Base-by-base conservation (phyloP, 495 filamentous ascomycete genomes). In the Penicillium riverlandense region DNA sequence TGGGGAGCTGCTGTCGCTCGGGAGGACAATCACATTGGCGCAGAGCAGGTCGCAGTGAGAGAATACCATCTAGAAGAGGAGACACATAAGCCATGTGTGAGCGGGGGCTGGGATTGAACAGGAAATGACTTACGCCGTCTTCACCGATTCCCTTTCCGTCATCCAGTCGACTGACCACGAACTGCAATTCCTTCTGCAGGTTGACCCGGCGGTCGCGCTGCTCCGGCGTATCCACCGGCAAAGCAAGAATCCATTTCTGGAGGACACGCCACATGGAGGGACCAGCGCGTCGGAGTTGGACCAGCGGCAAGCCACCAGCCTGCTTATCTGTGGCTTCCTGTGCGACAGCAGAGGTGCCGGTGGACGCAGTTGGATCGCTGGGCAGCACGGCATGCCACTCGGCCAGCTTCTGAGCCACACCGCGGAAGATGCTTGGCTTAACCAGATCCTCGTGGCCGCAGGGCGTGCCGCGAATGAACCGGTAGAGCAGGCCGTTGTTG, bases 401-500 rank as follows among this genome's bases (percentile, higher is more conserved):
- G 31, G 82, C 92, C 14, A 99, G 72, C 38, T 86, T 69, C 33
- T 75, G 78, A 4, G 92, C 92, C 40, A 96, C 85, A 36, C 85
- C 90, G 28, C 78, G 82, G 79, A 84, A 96, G 53, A 96, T 77
- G 6, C 64, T 55, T 15, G 83, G 70, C 43, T 74, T 72, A 40
- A 83, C 75, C 54, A 99, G 65, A 61, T 97, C 90, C 48, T 79
- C 74, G 32, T 92, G 85, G 28, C 81, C 77, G 50, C 88, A 89
- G 43, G 86, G 83, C 36, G 74, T 76, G 33, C 92, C 92, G 33
- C 74, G 80, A 29, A 96, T 85, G 64, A 87, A 99, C 44, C 84
- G 78, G 69, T 99, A 99, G 46, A 97, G 76, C 57, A 99, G 84
- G 46, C 92, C 92, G 62, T 99, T 99, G 44, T 90, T 75, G 74